Evolutionary conservation across 1,284 basidiomycete species (phyloP).

Genomic region (Microbotryum intermedium): DNA sequence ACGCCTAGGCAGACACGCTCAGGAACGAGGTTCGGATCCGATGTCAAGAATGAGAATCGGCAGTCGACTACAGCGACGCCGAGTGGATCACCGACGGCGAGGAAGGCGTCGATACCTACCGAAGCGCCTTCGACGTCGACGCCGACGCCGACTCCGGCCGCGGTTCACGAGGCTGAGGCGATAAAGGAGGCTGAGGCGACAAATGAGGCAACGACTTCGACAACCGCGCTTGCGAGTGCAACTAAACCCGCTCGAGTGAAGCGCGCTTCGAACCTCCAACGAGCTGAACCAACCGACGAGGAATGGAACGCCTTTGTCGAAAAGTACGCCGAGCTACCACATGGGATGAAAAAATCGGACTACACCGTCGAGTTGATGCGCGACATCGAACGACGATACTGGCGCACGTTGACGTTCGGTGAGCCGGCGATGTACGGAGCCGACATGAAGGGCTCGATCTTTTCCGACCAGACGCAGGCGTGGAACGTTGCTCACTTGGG

Average conservation of each 20-base stretch:
- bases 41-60: background rate
- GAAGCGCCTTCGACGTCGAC: background rate
- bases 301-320: slow-evolving; percentile 30
- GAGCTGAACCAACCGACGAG: slow-evolving; percentile 21
- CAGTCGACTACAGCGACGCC: slow-evolving; percentile 6
- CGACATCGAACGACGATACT: slow-evolving; percentile 80
- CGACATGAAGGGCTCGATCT: slow-evolving; percentile 85
- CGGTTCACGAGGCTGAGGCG: background rate
- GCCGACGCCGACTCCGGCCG: background rate
- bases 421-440: slow-evolving; percentile 94
- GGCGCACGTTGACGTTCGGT: slow-evolving; percentile 81
- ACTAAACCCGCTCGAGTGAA: slow-evolving; percentile 4
- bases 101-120: background rate
- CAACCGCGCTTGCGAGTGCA: background rate
- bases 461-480: slow-evolving; percentile 63
- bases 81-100: background rate
- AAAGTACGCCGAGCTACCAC: slow-evolving; percentile 26
- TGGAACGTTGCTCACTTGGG: slow-evolving; percentile 94
- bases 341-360: slow-evolving; percentile 45
- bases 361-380: slow-evolving; percentile 79
- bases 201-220: background rate
- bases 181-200: background rate
- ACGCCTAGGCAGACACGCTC: no score
- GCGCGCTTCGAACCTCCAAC: slow-evolving; percentile 3
- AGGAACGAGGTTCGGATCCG: background rate